Percentiles rank a stretch among this genome's conserved stretches.
phyloP scores from a whole-genome alignment of 169 alveolate genomes.

The Cardiosporidium cionae region DNA sequence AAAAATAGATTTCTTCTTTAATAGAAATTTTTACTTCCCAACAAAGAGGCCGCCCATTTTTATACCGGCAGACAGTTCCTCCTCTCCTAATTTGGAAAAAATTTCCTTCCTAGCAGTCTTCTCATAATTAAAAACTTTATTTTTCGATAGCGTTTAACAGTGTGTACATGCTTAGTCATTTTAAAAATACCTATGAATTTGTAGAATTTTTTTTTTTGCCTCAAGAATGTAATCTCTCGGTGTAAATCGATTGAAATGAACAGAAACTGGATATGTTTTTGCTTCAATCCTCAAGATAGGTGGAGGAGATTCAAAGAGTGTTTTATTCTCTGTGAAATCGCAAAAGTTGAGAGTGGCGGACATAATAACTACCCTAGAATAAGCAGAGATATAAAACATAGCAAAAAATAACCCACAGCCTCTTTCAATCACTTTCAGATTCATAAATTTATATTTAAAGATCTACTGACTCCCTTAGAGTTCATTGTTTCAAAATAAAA shows the following conservation, averaged over 20 bases:
- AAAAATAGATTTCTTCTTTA: not conserved
- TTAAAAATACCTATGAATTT: constrained; percentile 40
- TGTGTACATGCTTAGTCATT: not conserved
- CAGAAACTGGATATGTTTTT: constrained; percentile 78
- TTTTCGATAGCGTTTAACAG: not conserved
- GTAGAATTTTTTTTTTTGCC: constrained; percentile 64
- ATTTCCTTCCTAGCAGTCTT: not conserved
- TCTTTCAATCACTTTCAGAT: too few species aligned
- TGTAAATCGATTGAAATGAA: constrained; percentile 74
- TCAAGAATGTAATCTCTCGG: constrained; percentile 73
- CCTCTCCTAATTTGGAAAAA: not conserved
- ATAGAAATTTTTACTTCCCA: not conserved
- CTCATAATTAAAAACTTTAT: not conserved
- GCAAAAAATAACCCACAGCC: too few species aligned
- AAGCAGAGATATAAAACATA: not conserved
- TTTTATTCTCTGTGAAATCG: constrained; percentile 80
- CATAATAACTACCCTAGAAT: constrained; percentile 90
- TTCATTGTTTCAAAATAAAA: too few species aligned
- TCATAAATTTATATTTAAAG: too few species aligned
- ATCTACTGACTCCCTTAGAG: too few species aligned
- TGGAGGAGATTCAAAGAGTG: constrained; percentile 68
- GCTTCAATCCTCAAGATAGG: constrained; percentile 78
- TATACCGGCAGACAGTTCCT: not conserved
- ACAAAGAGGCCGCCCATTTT: not conserved
- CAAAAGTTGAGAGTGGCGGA: constrained; percentile 91